These are phyloP conservation scores for Cyclotella atomus DNA, from an alignment of 108 stramenopile species.

Conservation along the genomic window DNA sequence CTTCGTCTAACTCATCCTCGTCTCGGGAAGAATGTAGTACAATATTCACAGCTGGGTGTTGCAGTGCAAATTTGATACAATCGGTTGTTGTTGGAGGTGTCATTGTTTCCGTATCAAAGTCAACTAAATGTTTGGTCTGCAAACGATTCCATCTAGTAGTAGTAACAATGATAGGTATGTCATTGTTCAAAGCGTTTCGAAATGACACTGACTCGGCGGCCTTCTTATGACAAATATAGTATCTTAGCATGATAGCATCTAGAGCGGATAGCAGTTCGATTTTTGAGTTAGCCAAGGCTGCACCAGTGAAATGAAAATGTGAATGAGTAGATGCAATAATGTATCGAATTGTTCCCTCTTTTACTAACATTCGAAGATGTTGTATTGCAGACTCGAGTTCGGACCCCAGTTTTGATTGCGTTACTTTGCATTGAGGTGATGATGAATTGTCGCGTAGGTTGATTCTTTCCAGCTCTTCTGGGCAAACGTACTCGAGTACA, in stretches of 20 bases:
- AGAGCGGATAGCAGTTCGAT: constrained; percentile 6
- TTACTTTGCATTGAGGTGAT: not conserved
- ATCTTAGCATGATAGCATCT: constrained; percentile 34
- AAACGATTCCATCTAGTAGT: constrained; percentile 50
- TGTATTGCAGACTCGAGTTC: constrained; percentile 19
- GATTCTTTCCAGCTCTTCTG: constrained; percentile 18
- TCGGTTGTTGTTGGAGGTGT: constrained; percentile 30
- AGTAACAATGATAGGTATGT: constrained; percentile 46
- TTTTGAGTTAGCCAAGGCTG: constrained; percentile 7
- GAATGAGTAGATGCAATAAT: constrained; percentile 44
- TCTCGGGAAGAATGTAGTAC: constrained; percentile 49
- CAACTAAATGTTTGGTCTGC: constrained; percentile 5
- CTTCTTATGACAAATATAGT: constrained; percentile 31
- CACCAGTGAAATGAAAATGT: constrained; percentile 38
- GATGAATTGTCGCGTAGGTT: not conserved
- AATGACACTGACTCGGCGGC: constrained; percentile 43
- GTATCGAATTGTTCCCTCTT: constrained; percentile 31
- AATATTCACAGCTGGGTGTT: constrained; percentile 29
- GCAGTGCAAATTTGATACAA: constrained; percentile 42
- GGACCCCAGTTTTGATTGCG: not conserved
- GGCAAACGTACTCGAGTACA: constrained; percentile 51
- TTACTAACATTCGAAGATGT: constrained; percentile 20
- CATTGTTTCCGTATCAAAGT: not conserved
- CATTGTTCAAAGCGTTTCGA: constrained; percentile 9
- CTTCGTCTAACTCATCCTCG: constrained; percentile 38